Base-by-base conservation (phyloP, 441 rosid genomes). In the Rhodomyrtus psidioides region DNA sequence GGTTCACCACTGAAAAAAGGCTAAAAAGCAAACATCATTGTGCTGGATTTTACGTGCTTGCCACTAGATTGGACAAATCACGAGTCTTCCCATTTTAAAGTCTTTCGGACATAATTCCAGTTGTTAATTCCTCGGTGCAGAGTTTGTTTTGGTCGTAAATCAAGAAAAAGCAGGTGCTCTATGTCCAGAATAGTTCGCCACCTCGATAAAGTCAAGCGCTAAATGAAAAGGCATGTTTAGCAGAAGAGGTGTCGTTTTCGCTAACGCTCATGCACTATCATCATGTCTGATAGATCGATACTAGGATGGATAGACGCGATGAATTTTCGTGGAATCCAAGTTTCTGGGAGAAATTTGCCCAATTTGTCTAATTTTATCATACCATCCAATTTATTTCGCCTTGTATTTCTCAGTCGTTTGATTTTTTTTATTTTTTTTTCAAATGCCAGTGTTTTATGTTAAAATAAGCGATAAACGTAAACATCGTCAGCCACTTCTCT, bases 401-500 rank as follows among this genome's bases (percentile, higher is more conserved):
- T 39, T 21, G 79, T 70, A 70, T 70, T 39, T 70, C 79, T 70
- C 49, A 42, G 49, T 6, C n/a, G 79, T 10, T 39, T 21, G 79
- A 34, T 54, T 19, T 70, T 70, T n/a, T 34, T 17, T 24, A 0
- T 1, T 56, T 60, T 62, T 23, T 28, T 3, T 14, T 0, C 17
- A 21, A 34, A 34, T 19, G 79, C 15, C 79, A 34, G 76, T 39
- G n/a, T 70, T 70, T 70, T 21, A 21, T 70, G 79, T 70, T 39
- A 70, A 70, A 70, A 70, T 39, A 70, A 70, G 79, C 79, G 21
- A 70, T 70, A 70, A 39, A 70, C 49, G 79, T 70, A 76, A 59
- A 74, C 83, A 85, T 83, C 88, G 87, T 89, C 91, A 84, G 55
- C 92, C 83, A 55, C 54, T 70, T 87, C 89, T 86, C 91, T 90